These are phyloP conservation scores for Neofusicoccum sp. DNA, from an alignment of 2,329 filamentous ascomycete species.

Conservation along the genomic window DNA sequence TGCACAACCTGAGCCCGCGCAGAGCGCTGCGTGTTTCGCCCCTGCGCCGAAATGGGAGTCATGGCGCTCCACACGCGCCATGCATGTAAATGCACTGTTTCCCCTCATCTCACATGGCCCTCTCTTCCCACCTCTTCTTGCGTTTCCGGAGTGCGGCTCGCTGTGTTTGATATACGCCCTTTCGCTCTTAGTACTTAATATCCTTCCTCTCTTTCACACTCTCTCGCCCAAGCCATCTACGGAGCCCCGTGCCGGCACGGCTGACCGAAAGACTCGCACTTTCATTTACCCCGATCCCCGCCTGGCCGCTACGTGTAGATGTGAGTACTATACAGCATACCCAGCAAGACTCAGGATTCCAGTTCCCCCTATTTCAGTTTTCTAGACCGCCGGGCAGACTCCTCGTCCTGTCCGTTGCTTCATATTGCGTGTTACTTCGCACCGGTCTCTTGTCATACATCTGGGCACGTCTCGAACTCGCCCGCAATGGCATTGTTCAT, in stretches of 20 bases:
- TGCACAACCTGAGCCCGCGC: slow-evolving; percentile 1
- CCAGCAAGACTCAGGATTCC: neutral
- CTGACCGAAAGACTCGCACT: neutral
- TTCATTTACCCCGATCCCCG: neutral
- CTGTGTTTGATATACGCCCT: slow-evolving; percentile 7
- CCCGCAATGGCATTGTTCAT: too few relatives aligned
- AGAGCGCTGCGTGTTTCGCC: slow-evolving; percentile 6
- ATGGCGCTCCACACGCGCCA: neutral
- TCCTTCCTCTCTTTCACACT: neutral
- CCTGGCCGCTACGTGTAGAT: slow-evolving; percentile 1
- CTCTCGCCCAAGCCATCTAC: neutral
- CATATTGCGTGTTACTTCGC: too few relatives aligned
- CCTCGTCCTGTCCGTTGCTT: neutral
- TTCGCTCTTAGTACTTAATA: slow-evolving; percentile 9
- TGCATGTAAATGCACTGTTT: slow-evolving; percentile 1
- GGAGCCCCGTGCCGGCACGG: slow-evolving; percentile 8
- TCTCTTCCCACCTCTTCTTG: neutral
- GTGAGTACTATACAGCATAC: slow-evolving; percentile 1
- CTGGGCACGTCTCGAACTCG: too few relatives aligned
- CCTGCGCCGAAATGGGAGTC: slow-evolving; percentile 13
- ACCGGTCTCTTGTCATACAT: too few relatives aligned
- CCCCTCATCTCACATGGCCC: neutral
- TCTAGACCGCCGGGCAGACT: neutral
- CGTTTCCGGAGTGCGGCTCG: neutral
- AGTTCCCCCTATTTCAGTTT: neutral